Conservation (phyloP, 441 rosid species). For the Mallotus repandus region DNA sequence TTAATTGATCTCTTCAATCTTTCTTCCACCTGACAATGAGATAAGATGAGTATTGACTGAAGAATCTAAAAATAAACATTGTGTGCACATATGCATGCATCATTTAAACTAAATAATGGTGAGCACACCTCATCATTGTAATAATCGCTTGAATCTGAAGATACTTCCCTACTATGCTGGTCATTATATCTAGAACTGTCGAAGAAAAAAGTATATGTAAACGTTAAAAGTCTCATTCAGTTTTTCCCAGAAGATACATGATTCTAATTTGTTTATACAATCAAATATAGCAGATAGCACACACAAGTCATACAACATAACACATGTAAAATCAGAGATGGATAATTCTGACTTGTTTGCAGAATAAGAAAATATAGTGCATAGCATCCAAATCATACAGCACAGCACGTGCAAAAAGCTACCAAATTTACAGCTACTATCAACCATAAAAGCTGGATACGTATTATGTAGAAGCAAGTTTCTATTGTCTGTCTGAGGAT, state of each 20-base stretch:
- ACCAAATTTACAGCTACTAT: neutral
- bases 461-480: neutral
- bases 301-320: neutral
- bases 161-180: slow-evolving; percentile 41
- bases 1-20: slow-evolving; percentile 47
- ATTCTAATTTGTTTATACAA: neutral
- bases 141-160: slow-evolving; percentile 52
- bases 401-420: neutral
- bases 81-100: neutral
- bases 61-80: neutral
- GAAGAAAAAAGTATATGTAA: slow-evolving; percentile 7
- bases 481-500: no score
- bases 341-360: neutral
- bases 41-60: slow-evolving; percentile 11
- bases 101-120: neutral
- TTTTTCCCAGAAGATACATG: neutral
- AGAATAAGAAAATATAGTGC: neutral
- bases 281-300: neutral
- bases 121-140: slow-evolving; percentile 47
- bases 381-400: neutral
- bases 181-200: slow-evolving; percentile 45
- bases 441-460: neutral
- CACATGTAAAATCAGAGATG: neutral
- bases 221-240: slow-evolving; percentile 2
- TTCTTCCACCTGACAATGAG: slow-evolving; percentile 54